These are phyloP conservation scores for Arbutus unedo DNA, from an alignment of 148 eudicot species.

Conservation along the genomic window DNA sequence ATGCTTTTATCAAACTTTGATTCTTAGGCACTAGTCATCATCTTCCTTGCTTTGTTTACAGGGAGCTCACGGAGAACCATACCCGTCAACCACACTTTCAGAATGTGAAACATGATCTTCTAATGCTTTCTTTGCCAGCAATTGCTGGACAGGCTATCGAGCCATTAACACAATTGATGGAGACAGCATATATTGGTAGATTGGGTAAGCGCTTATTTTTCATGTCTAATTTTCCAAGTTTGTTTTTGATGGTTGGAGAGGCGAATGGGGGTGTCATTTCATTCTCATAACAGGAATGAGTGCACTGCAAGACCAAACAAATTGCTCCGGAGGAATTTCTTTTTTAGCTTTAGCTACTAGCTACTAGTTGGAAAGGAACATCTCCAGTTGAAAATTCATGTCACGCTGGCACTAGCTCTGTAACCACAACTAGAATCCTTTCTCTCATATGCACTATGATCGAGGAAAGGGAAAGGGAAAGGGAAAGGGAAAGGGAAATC, in stretches of 20 bases:
- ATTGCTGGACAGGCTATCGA: conserved; percentile 91
- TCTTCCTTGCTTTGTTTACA: conserved; percentile 28
- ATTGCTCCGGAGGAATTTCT: too few relatives aligned
- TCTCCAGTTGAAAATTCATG: too few relatives aligned
- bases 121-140: conserved; percentile 77
- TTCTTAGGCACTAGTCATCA: conserved; percentile 6
- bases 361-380: too few relatives aligned
- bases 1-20: background rate
- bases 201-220: conserved; percentile 46
- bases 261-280: background rate
- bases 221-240: background rate
- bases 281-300: too few relatives aligned
- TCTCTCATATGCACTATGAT: too few relatives aligned
- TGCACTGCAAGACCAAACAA: too few relatives aligned
- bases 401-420: too few relatives aligned
- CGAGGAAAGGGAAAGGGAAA: too few relatives aligned
- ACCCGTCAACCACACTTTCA: conserved; percentile 19
- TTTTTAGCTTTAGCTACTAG: too few relatives aligned
- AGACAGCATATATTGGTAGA: conserved; percentile 93
- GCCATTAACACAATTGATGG: conserved; percentile 86
- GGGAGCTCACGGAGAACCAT: conserved; percentile 30
- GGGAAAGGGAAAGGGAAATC: too few relatives aligned
- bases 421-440: too few relatives aligned
- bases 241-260: conserved; percentile 2
- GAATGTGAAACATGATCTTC: conserved; percentile 49